These are phyloP conservation scores for Rhynchospora breviuscula DNA, from an alignment of 176 grass and related monocot species.

Conservation along the genomic window DNA sequence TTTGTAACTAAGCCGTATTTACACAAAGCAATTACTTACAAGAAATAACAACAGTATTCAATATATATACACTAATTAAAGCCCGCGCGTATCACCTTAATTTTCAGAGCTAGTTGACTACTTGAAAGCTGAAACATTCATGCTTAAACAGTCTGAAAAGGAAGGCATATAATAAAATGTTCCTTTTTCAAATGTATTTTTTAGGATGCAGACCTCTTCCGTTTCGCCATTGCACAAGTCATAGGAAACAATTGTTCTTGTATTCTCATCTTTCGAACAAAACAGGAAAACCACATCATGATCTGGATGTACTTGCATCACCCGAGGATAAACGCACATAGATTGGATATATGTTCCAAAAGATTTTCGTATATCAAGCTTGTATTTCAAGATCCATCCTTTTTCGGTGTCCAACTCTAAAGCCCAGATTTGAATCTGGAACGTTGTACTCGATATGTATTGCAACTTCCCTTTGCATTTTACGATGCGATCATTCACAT, in stretches of 20 bases:
- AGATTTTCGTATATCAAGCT: conserved; percentile 16
- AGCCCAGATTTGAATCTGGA: conserved; percentile 22
- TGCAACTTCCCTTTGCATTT: conserved; percentile 24
- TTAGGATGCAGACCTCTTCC: conserved; percentile 8
- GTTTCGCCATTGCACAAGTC: conserved; percentile 20
- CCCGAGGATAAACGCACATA: background rate
- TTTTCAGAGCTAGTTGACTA: background rate
- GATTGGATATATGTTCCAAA: conserved; percentile 19
- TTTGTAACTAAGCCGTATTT: background rate
- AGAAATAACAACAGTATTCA: background rate
- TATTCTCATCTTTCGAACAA: conserved; percentile 19
- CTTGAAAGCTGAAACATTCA: background rate
- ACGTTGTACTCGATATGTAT: conserved; percentile 12
- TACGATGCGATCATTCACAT: conserved; percentile 13
- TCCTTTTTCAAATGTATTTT: background rate
- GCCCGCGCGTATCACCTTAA: no score
- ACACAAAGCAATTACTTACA: background rate
- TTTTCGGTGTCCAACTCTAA: background rate
- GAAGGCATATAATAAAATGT: conserved; percentile 30
- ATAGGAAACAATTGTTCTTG: conserved; percentile 16
- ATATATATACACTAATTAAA: background rate
- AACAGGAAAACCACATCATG: conserved; percentile 11
- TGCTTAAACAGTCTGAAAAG: conserved; percentile 17
- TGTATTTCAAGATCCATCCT: conserved; percentile 8
- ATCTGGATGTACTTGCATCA: background rate